Evolutionary conservation across 2,329 filamentous ascomycete species (phyloP), one percentile per base, ranked within the genome.

Genomic region (Cladophialophora yegresii): DNA sequence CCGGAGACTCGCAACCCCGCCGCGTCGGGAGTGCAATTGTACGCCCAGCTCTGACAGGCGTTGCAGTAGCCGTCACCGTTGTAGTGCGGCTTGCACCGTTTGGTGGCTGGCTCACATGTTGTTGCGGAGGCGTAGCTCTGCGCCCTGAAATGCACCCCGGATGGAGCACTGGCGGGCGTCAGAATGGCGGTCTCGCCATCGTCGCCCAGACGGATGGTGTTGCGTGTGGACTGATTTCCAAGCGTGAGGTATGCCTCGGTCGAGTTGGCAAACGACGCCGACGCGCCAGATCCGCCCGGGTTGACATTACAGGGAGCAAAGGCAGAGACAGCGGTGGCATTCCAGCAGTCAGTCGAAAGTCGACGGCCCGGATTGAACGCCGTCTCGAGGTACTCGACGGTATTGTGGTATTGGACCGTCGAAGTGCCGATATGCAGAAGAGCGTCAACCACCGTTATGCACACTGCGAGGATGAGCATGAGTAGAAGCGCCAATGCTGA

Each of bases 211-310:
- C 49, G 49, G 49, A 53, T 13, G 4, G 26, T 23, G 23, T 53
- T 53, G 49, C 49, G 49, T 22, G 49, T 53, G 49, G 49, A 53
- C 49, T 53, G 49, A 53, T 53, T 7, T 13, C 49, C 49, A 20
- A 53, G 49, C 6, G 49, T 53, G 49, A 22, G 49, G 23, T 53
- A 53, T 20, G 20, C 49, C 49, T 53, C 49, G 13, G 49, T 53
- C n/a, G 49, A 53, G 49, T 53, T 53, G 49, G 6, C 4, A 13
- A 53, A 53, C 26, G 13, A 8, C 7, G 49, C 26, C 6, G 9
- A 23, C 49, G 49, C n/a, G 26, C 49, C 49, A 53, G 49, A 53
- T 1, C 49, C 49, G 49, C 49, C 49, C n/a, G 12, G 49, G 20
- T 23, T 6, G 13, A 53, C 26, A 23, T 53, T 53, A 53, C 49